Evolutionary conservation across 2,329 filamentous ascomycete species (phyloP).

Genomic region (Didymella segeticola): DNA sequence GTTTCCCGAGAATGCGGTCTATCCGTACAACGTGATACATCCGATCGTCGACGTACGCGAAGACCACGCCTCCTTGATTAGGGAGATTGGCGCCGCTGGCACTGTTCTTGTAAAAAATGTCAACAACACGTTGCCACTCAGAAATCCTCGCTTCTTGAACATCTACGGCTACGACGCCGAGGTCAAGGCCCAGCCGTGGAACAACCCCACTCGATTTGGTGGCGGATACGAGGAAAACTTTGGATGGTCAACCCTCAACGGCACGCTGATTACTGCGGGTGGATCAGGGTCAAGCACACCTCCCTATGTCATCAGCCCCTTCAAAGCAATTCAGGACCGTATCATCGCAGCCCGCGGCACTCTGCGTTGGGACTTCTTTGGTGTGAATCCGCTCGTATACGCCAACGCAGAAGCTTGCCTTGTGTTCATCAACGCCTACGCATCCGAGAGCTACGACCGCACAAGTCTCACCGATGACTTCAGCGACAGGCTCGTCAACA

Average conservation of each 20-base stretch:
- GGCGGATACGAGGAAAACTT: conserved; percentile 51
- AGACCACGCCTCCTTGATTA: conserved; percentile 51
- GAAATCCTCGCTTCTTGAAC: conserved; percentile 50
- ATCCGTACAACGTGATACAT: conserved; percentile 31
- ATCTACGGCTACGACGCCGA: conserved; percentile 52
- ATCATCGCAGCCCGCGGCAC: conserved; percentile 38
- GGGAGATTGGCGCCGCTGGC: conserved; percentile 51
- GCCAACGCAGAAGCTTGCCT: conserved; percentile 54
- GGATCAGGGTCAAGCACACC: conserved; percentile 51
- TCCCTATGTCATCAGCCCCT: conserved; percentile 50
- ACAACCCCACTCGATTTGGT: conserved; percentile 47
- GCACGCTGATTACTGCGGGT: conserved; percentile 53
- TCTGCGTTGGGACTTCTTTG: conserved; percentile 46
- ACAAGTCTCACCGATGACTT: conserved; percentile 26
- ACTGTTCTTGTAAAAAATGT: conserved; percentile 58
- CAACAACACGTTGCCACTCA: conserved; percentile 41
- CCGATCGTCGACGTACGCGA: conserved; percentile 56
- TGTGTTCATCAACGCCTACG: conserved; percentile 64
- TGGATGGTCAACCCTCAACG: conserved; percentile 42
- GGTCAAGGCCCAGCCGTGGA: conserved; percentile 45
- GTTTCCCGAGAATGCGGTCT: conserved; percentile 34
- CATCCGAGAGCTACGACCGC: conserved; percentile 45
- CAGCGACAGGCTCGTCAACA: conserved; percentile 49
- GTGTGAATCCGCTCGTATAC: conserved; percentile 38
- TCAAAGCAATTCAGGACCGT: conserved; percentile 48